These are phyloP conservation scores for Arthrobotrys iridis DNA, from an alignment of 2,329 filamentous ascomycete genomes.

Conservation along the genomic window DNA sequence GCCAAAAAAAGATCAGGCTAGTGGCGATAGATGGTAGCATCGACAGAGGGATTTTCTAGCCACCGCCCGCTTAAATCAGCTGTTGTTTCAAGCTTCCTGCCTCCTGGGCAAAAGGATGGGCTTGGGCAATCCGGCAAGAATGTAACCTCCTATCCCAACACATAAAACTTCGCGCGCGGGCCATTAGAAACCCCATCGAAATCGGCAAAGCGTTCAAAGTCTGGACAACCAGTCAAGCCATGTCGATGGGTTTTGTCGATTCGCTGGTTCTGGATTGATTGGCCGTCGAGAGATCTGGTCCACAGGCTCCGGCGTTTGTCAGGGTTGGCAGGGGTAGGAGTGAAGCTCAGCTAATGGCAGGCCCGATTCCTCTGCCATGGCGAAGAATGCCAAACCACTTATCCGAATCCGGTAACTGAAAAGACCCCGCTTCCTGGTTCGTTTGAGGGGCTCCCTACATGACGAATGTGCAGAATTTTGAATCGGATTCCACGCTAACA, in stretches of 20 bases:
- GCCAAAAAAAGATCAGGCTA: constrained; percentile 47
- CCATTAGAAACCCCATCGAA: constrained; percentile 8
- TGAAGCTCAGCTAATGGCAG: constrained; percentile 49
- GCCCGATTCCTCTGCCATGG: constrained; percentile 37
- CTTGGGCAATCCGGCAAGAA: constrained; percentile 20
- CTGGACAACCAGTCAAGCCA: constrained; percentile 18
- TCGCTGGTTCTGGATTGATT: constrained; percentile 33
- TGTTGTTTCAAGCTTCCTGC: constrained; percentile 48
- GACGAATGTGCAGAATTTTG: constrained; percentile 53
- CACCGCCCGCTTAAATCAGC: constrained; percentile 35
- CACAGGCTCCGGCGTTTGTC: constrained; percentile 39
- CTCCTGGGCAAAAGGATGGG: constrained; percentile 38
- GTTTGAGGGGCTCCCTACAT: constrained; percentile 48
- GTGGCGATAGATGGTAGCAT: background rate
- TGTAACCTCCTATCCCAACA: constrained; percentile 30
- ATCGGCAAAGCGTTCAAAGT: constrained; percentile 6
- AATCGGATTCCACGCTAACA: constrained; percentile 40
- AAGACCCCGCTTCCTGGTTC: constrained; percentile 40
- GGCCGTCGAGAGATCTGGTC: constrained; percentile 29
- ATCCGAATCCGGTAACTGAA: constrained; percentile 33
- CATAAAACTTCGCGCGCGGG: constrained; percentile 29
- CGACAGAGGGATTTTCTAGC: constrained; percentile 21
- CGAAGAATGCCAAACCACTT: constrained; percentile 53
- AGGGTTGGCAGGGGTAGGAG: constrained; percentile 19
- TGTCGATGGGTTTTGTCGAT: constrained; percentile 24